Conservation (phyloP, 2,329 filamentous ascomycete genomes). For the Fusarium dlaminii region DNA sequence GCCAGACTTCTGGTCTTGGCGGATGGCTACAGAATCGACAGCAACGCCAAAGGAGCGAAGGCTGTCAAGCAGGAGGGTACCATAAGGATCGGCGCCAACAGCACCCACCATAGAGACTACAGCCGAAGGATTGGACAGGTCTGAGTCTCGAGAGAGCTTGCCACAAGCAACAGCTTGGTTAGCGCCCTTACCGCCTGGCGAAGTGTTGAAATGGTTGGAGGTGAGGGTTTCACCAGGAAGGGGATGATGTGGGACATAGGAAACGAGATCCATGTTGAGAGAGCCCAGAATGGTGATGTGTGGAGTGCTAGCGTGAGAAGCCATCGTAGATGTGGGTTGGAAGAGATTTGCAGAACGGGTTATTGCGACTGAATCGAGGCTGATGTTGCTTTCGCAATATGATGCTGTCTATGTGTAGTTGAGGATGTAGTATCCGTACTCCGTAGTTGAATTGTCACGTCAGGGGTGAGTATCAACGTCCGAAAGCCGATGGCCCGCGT, state of each 20-base stretch:
- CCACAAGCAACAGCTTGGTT: slow-evolving; percentile 94
- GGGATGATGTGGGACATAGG: slow-evolving; percentile 85
- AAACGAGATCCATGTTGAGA: slow-evolving; percentile 93
- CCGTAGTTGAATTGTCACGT: slow-evolving; percentile 4
- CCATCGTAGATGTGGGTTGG: slow-evolving; percentile 25
- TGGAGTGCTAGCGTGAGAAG: slow-evolving; percentile 39
- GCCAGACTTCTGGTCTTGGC: slow-evolving; percentile 65
- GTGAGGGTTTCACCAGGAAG: slow-evolving; percentile 88
- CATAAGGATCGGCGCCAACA: slow-evolving; percentile 76
- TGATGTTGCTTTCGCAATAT: not conserved
- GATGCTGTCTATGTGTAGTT: not conserved
- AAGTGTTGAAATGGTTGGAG: slow-evolving; percentile 78
- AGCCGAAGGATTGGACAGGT: slow-evolving; percentile 48
- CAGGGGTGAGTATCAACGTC: not conserved
- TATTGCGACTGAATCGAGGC: not conserved
- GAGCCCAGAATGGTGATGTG: slow-evolving; percentile 88
- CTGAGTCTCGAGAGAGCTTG: slow-evolving; percentile 72
- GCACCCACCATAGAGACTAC: slow-evolving; percentile 77
- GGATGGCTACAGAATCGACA: slow-evolving; percentile 60
- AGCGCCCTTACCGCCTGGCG: slow-evolving; percentile 91
- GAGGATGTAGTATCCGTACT: slow-evolving; percentile 4
- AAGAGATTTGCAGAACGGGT: not conserved
- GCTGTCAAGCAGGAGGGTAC: slow-evolving; percentile 64
- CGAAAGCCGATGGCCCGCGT: not conserved
- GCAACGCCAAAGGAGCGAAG: slow-evolving; percentile 71